Evolutionary conservation across 2,329 filamentous ascomycete genomes (phyloP).

Genomic region (Lachnellula arida): DNA sequence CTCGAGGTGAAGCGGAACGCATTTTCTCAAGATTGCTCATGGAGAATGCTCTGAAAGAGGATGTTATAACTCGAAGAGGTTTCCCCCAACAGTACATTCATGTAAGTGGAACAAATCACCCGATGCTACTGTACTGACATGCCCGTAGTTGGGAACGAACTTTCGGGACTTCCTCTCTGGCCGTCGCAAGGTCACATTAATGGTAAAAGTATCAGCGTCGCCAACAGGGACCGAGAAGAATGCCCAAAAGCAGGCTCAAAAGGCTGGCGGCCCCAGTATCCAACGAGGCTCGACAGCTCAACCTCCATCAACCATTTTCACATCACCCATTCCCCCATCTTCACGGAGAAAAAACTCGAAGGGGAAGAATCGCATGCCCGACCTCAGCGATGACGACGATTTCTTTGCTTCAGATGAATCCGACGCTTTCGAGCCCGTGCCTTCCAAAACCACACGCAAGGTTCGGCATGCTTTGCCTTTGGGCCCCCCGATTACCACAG

Average conservation of each 20-base stretch:
- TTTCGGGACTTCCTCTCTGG: constrained; percentile 25
- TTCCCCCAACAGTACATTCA: constrained; percentile 73
- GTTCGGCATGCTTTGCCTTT: constrained; percentile 33
- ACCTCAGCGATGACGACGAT: constrained; percentile 38
- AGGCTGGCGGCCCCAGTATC: neutral
- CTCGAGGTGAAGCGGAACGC: constrained; percentile 73
- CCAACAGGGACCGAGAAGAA: constrained; percentile 8
- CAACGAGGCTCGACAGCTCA: constrained; percentile 1
- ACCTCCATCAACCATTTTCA: constrained; percentile 61
- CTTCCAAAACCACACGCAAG: neutral
- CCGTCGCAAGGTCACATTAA: constrained; percentile 26
- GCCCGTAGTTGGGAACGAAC: constrained; percentile 28
- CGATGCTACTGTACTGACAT: constrained; percentile 28
- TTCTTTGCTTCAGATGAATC: constrained; percentile 46
- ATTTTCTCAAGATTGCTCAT: constrained; percentile 73
- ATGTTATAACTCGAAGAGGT: constrained; percentile 47
- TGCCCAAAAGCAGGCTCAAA: constrained; percentile 33
- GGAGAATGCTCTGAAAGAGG: constrained; percentile 69
- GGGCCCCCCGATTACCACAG: constrained; percentile 55
- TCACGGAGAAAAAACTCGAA: constrained; percentile 32
- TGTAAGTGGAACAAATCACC: constrained; percentile 40
- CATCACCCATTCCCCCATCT: constrained; percentile 53
- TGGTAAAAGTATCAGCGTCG: constrained; percentile 25
- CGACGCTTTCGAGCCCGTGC: constrained; percentile 27
- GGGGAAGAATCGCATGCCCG: constrained; percentile 35